Conservation (phyloP, 1,284 basidiomycete species). For the Apiotrichum mycotoxinovorans region DNA sequence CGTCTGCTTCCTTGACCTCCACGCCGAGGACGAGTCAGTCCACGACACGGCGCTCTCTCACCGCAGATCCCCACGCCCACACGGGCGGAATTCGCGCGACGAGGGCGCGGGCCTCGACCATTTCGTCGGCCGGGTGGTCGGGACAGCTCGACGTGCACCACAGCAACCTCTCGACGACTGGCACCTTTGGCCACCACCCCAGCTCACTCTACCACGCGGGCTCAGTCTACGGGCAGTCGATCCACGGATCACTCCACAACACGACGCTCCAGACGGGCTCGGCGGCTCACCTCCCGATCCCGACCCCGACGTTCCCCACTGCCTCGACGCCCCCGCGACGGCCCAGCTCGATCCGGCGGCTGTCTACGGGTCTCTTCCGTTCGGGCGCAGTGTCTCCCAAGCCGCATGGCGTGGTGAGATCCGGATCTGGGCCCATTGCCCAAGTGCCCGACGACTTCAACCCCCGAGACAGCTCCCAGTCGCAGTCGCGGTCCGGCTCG, state of each 20-base stretch:
- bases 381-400: constrained; percentile 31
- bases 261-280: constrained; percentile 4
- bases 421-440: not conserved
- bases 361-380: constrained; percentile 38
- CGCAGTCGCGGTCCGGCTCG: not conserved
- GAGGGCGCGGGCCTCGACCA: constrained; percentile 14
- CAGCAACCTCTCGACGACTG: not conserved
- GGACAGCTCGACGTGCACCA: not conserved
- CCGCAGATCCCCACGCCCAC: constrained; percentile 9
- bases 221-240: not conserved
- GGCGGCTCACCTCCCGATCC: constrained; percentile 6
- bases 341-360: constrained; percentile 33
- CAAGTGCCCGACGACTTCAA: not conserved
- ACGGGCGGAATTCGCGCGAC: not conserved
- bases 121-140: constrained; percentile 11
- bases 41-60: not conserved
- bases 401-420: not conserved
- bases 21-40: constrained; percentile 13
- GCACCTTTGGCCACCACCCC: constrained; percentile 1
- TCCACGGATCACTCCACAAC: not conserved
- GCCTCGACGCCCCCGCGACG: constrained; percentile 39
- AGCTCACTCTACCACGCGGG: not conserved
- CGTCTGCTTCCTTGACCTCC: constrained; percentile 26
- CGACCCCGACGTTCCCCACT: constrained; percentile 14
- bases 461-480: not conserved